A percentile compares a stretch with the other conserved stretches of the same genome.
These are phyloP conservation scores for Aspergillus panamensis DNA, from an alignment of 495 filamentous ascomycete genomes.

Conservation along the genomic window DNA sequence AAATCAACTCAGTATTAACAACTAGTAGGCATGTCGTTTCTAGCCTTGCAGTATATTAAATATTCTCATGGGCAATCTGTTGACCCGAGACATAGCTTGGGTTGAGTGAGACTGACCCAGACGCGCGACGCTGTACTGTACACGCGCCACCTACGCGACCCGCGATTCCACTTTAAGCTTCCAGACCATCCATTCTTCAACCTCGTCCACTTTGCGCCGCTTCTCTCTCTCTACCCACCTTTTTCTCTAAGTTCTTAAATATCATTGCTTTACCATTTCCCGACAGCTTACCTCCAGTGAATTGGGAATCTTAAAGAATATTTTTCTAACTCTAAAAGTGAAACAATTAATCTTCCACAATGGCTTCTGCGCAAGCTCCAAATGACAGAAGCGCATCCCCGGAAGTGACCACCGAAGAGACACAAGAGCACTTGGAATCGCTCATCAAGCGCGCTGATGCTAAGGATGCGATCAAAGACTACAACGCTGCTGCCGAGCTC, in stretches of 20 bases:
- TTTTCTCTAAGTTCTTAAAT: not conserved
- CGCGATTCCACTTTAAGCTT: not conserved
- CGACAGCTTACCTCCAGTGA: no score
- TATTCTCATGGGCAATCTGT: not conserved
- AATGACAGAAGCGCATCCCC: slow-evolving; percentile 7
- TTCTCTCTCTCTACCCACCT: not conserved
- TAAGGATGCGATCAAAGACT: slow-evolving; percentile 82
- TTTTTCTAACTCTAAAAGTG: not conserved
- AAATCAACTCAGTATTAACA: not conserved
- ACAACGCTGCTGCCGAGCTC: slow-evolving; percentile 74
- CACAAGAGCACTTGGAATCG: slow-evolving; percentile 33
- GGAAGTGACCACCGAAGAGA: slow-evolving; percentile 16
- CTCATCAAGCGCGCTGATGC: slow-evolving; percentile 58
- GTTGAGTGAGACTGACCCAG: not conserved
- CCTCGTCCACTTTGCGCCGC: not conserved
- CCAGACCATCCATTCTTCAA: not conserved
- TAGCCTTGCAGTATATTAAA: not conserved
- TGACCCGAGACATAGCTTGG: not conserved
- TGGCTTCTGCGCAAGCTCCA: slow-evolving; percentile 23
- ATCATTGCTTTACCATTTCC: no score
- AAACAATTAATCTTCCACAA: slow-evolving; percentile 6
- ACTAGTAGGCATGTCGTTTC: not conserved
- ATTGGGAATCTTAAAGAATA: not conserved
- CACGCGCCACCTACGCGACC: slow-evolving; percentile 11
- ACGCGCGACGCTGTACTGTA: slow-evolving; percentile 17